phyloP scores from a whole-genome alignment of 805 yeast species.

The Debaryomyces maramus region DNA sequence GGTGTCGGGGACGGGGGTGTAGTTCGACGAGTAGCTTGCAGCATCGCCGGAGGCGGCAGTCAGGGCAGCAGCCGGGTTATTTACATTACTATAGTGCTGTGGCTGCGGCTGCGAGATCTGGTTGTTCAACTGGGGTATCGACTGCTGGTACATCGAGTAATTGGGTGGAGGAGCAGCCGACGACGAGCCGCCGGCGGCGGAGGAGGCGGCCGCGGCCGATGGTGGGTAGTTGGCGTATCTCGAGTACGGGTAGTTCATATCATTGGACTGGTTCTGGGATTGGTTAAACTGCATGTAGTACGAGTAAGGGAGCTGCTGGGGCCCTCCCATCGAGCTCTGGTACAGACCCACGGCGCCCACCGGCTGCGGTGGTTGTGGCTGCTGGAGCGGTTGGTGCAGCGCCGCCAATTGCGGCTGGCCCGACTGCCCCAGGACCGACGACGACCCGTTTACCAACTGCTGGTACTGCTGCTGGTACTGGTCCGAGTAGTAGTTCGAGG shows the following conservation, averaged over 20 bases:
- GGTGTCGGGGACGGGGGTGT: constrained; percentile 20
- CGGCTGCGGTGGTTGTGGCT: constrained; percentile 5
- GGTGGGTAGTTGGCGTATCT: constrained; percentile 8
- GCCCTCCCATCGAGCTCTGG: constrained; percentile 3
- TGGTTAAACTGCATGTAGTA: constrained; percentile 7
- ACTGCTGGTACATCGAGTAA: constrained; percentile 21
- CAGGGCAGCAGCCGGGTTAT: constrained; percentile 14
- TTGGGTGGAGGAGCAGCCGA: constrained; percentile 22
- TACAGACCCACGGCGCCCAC: constrained; percentile 3
- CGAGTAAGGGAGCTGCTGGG: constrained; percentile 5
- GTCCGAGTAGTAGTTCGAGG: constrained; percentile 16
- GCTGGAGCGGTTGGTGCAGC: constrained; percentile 8
- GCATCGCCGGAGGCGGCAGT: constrained; percentile 14
- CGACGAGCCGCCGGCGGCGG: constrained; percentile 19
- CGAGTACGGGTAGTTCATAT: constrained; percentile 6
- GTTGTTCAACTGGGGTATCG: constrained; percentile 16
- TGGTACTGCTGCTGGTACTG: constrained; percentile 10
- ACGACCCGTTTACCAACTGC: not conserved
- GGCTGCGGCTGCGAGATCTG: constrained; percentile 30
- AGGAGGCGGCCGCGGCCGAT: constrained; percentile 10
- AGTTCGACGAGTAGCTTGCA: constrained; percentile 4
- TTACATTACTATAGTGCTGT: constrained; percentile 16
- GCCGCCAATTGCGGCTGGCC: constrained; percentile 4
- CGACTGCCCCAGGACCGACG: not conserved
- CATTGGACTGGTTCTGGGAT: constrained; percentile 3